phyloP scores from a whole-genome alignment of 2,329 filamentous ascomycete species.

The Monosporascus ibericus region DNA sequence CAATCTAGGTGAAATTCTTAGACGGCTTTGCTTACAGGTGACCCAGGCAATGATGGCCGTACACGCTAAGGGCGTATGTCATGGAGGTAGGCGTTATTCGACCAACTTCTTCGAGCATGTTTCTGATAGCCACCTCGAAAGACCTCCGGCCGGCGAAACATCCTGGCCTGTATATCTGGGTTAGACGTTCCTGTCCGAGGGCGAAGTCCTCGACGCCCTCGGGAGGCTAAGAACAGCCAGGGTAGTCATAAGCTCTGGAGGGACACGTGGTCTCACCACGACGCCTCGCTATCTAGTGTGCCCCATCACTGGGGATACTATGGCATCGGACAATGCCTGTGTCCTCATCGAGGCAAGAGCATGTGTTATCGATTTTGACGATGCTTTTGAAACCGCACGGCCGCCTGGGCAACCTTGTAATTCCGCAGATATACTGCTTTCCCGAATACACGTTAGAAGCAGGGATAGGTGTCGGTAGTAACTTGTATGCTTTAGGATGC shows the following conservation, averaged over 20 bases:
- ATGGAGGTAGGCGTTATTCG: slow-evolving; percentile 21
- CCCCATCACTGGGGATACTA: slow-evolving; percentile 9
- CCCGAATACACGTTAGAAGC: slow-evolving; percentile 22
- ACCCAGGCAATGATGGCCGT: slow-evolving; percentile 16
- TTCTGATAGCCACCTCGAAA: slow-evolving; percentile 1
- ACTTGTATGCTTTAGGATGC: slow-evolving; percentile 29
- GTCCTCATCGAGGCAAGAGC: neutral
- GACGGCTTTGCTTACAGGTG: slow-evolving; percentile 11
- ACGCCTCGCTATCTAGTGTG: slow-evolving; percentile 18
- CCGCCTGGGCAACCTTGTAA: slow-evolving; percentile 17
- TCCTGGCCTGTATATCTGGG: slow-evolving; percentile 15
- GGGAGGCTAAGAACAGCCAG: slow-evolving; percentile 5
- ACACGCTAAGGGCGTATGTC: slow-evolving; percentile 22
- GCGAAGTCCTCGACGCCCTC: slow-evolving; percentile 11
- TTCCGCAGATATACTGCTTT: slow-evolving; percentile 21
- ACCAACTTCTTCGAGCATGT: neutral
- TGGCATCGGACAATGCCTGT: slow-evolving; percentile 1
- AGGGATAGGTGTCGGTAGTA: slow-evolving; percentile 13
- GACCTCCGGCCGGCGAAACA: slow-evolving; percentile 25
- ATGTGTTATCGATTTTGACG: slow-evolving; percentile 16
- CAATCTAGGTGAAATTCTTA: slow-evolving; percentile 7
- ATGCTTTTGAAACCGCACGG: slow-evolving; percentile 11
- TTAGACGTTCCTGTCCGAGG: slow-evolving; percentile 17
- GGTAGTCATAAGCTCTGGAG: slow-evolving; percentile 3
- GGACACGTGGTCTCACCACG: slow-evolving; percentile 7